These are phyloP conservation scores for Tulasnella sp. DNA, from an alignment of 768 basidiomycete species.

Conservation along the genomic window DNA sequence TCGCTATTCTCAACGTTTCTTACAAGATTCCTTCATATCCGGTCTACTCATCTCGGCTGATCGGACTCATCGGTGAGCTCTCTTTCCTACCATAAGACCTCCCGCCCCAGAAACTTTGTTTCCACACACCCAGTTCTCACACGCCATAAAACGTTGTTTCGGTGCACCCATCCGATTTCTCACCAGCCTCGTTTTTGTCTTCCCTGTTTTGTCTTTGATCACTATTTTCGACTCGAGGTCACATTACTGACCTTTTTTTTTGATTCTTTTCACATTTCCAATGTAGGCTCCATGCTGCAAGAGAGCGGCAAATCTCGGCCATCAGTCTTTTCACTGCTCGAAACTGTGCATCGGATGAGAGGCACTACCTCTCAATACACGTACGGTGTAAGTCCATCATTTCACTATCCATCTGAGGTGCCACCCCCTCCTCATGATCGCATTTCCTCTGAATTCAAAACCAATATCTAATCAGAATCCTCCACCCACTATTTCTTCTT, in stretches of 20 bases:
- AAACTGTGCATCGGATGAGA: conserved; percentile 70
- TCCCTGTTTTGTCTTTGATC: too few relatives aligned
- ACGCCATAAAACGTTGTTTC: conserved; percentile 17
- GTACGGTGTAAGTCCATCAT: conserved; percentile 36
- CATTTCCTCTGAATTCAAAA: conserved; percentile 11
- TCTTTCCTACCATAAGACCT: conserved; percentile 12
- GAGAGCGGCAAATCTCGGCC: conserved; percentile 83
- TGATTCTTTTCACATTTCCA: conserved; percentile 1
- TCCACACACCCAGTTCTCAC: conserved; percentile 9
- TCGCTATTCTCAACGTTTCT: conserved; percentile 93
- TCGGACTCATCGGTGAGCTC: conserved; percentile 57
- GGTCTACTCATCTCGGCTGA: conserved; percentile 72
- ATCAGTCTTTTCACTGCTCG: conserved; percentile 73
- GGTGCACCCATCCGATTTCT: too few relatives aligned
- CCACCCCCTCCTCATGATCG: not conserved
- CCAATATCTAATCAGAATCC: conserved; percentile 16
- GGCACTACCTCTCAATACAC: conserved; percentile 72
- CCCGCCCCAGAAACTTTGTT: not conserved
- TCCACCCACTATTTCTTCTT: conserved; percentile 12
- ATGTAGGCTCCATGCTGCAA: conserved; percentile 73
- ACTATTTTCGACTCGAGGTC: too few relatives aligned
- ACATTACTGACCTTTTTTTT: conserved; percentile 6
- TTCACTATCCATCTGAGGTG: too few relatives aligned
- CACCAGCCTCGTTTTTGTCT: too few relatives aligned
- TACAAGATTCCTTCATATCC: conserved; percentile 86